phyloP scores from a whole-genome alignment of 495 filamentous ascomycete species.

The Echria macrotheca region DNA sequence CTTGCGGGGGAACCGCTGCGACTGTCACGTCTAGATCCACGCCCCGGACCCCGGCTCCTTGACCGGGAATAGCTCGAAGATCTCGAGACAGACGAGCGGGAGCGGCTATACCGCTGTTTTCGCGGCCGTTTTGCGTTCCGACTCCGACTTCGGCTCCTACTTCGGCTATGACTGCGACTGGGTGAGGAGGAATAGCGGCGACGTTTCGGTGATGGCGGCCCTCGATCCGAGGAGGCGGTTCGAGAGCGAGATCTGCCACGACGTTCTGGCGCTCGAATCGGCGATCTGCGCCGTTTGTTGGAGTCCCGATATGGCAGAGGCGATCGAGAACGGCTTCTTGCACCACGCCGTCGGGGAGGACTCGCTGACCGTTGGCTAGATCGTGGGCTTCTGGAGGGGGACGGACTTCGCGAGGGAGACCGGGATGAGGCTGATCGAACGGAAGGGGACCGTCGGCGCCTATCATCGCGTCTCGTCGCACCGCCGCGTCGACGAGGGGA shows the following conservation, averaged over 20 bases:
- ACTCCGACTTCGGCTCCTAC: constrained; percentile 26
- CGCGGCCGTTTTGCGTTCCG: constrained; percentile 14
- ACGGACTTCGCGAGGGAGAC: constrained; percentile 30
- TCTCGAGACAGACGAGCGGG: constrained; percentile 36
- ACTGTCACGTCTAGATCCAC: constrained; percentile 39
- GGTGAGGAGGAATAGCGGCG: constrained; percentile 28
- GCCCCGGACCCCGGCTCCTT: constrained; percentile 32
- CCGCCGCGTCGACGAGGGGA: constrained; percentile 19
- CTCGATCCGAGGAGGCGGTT: constrained; percentile 28
- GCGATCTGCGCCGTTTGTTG: constrained; percentile 40
- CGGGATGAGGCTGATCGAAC: constrained; percentile 24
- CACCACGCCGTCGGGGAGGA: constrained; percentile 27
- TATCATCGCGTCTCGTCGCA: constrained; percentile 20
- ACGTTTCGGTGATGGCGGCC: constrained; percentile 25
- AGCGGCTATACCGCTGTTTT: constrained; percentile 33
- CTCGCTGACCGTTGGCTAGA: constrained; percentile 32
- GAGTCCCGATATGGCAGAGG: constrained; percentile 33
- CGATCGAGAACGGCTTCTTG: constrained; percentile 38
- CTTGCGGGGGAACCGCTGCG: constrained; percentile 33
- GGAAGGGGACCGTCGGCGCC: constrained; percentile 29
- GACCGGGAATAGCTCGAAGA: constrained; percentile 35
- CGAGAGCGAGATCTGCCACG: constrained; percentile 22
- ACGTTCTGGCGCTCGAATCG: constrained; percentile 17
- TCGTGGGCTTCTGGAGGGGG: constrained; percentile 26
- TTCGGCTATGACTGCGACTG: constrained; percentile 42